phyloP scores from a whole-genome alignment of 371 early-diverging fungal species.

The Mycotypha africana region DNA sequence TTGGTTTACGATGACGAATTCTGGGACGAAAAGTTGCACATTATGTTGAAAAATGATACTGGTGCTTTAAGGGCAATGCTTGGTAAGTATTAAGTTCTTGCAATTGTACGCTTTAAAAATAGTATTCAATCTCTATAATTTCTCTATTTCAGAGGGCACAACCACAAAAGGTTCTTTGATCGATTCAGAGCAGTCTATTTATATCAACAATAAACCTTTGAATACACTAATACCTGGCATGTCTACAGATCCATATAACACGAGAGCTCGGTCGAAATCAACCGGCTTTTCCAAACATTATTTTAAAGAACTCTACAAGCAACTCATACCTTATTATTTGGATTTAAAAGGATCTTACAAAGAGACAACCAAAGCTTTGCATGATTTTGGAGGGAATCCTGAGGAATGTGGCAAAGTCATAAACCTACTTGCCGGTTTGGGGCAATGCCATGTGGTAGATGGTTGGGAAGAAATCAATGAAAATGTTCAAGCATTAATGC shows the following conservation, averaged over 20 bases:
- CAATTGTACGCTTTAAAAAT: no score
- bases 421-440: slow-evolving; percentile 53
- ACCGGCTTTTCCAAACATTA: slow-evolving; percentile 57
- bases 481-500: slow-evolving; percentile 61
- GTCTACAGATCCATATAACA: slow-evolving; percentile 48
- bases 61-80: slow-evolving; percentile 25
- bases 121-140: not conserved
- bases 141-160: not conserved
- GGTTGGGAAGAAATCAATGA: slow-evolving; percentile 48
- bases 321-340: slow-evolving; percentile 66
- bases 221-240: slow-evolving; percentile 55
- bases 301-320: slow-evolving; percentile 60
- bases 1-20: slow-evolving; percentile 61
- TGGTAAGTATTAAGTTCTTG: slow-evolving; percentile 7
- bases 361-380: slow-evolving; percentile 60
- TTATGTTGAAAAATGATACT: slow-evolving; percentile 31
- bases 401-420: slow-evolving; percentile 63
- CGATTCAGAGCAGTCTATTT: slow-evolving; percentile 26
- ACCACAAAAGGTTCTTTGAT: slow-evolving; percentile 25
- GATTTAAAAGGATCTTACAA: slow-evolving; percentile 61
- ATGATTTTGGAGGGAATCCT: slow-evolving; percentile 63
- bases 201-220: slow-evolving; percentile 42
- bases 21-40: slow-evolving; percentile 50
- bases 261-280: slow-evolving; percentile 46
- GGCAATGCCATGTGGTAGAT: slow-evolving; percentile 46